phyloP scores from a whole-genome alignment of 2,329 filamentous ascomycete species.

The Chalara sp. region DNA sequence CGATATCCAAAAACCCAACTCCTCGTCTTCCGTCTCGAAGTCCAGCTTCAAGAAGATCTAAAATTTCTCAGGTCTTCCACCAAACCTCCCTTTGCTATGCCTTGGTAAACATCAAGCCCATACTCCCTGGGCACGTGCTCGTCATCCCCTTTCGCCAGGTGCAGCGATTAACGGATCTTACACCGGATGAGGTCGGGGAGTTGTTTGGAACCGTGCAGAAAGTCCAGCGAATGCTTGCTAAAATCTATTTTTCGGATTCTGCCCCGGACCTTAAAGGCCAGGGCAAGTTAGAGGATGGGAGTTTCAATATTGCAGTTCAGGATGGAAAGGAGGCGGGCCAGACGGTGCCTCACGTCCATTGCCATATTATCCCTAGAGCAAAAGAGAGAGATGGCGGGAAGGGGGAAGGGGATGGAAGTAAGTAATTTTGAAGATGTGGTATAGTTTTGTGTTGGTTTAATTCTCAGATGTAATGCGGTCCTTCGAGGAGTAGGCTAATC shows the following conservation, averaged over 20 bases:
- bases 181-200: slow-evolving; percentile 44
- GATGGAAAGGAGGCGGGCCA: slow-evolving; percentile 87
- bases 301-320: slow-evolving; percentile 92
- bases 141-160: slow-evolving; percentile 69
- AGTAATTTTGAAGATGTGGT: no score
- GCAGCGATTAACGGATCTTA: slow-evolving; percentile 49
- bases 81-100: slow-evolving; percentile 74
- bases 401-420: slow-evolving; percentile 55
- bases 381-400: slow-evolving; percentile 44
- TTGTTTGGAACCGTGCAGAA: slow-evolving; percentile 83
- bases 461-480: no score
- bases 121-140: slow-evolving; percentile 88
- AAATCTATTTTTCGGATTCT: slow-evolving; percentile 39
- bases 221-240: slow-evolving; percentile 68
- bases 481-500: no score
- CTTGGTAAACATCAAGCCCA: slow-evolving; percentile 90
- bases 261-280: slow-evolving; percentile 41
- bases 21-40: background rate
- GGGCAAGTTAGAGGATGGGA: slow-evolving; percentile 46
- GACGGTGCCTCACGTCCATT: slow-evolving; percentile 89
- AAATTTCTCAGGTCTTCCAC: slow-evolving; percentile 68
- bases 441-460: no score
- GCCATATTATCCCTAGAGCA: slow-evolving; percentile 77
- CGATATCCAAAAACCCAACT: background rate
- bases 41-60: background rate